phyloP scores from a whole-genome alignment of 2,329 filamentous ascomycete genomes.

The Colletotrichum graminicola region DNA sequence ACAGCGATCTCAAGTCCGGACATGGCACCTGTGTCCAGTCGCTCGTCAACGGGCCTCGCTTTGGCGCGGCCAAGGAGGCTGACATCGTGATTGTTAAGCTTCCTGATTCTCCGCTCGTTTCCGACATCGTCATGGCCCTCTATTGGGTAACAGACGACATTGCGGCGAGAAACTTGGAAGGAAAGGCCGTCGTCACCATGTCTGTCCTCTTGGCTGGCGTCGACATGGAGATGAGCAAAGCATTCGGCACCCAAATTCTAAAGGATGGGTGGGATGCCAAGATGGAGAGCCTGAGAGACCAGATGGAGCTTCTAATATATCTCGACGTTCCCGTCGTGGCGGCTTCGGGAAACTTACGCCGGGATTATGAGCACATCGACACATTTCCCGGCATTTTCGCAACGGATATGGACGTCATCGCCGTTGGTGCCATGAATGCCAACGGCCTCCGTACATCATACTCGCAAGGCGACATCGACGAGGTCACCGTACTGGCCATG shows the following conservation, averaged over 20 bases:
- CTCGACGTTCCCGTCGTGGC: neutral
- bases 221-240: neutral
- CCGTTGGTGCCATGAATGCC: neutral
- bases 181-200: neutral
- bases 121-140: neutral
- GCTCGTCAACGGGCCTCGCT: neutral
- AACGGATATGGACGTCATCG: neutral
- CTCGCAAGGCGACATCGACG: neutral
- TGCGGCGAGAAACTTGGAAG: neutral
- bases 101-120: rapidly evolving
- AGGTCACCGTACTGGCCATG: neutral
- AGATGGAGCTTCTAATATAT: neutral
- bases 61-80: neutral
- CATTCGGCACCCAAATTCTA: neutral
- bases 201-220: rapidly evolving
- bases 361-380: neutral
- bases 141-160: neutral
- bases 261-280: rapidly evolving
- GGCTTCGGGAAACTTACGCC: neutral
- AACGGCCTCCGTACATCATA: neutral
- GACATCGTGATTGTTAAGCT: neutral
- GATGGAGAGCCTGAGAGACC: neutral
- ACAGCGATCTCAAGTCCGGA: rapidly evolving
- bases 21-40: neutral
- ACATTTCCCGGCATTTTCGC: neutral